Evolutionary conservation across 306 rosid genomes (phyloP).

Genomic region (Acmispon strigosus): DNA sequence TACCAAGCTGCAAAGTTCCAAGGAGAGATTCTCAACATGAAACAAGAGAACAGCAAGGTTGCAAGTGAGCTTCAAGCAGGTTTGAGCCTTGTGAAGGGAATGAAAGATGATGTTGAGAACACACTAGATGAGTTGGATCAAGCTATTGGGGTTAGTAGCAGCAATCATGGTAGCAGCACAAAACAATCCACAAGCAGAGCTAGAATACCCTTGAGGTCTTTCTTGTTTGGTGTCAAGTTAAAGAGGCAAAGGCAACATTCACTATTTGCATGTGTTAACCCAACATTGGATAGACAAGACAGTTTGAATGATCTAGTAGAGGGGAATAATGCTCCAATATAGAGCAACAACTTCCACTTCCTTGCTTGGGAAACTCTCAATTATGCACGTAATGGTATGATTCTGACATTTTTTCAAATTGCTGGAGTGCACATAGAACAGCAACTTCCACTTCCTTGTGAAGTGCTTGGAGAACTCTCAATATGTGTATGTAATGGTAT

Average conservation of each 20-base stretch:
- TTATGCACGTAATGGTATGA: background rate
- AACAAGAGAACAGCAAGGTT: slow-evolving; percentile 69
- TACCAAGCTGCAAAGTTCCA: slow-evolving; percentile 84
- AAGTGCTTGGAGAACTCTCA: background rate
- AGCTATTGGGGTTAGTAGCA: slow-evolving; percentile 34
- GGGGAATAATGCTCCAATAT: slow-evolving; percentile 1
- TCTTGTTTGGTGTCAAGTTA: slow-evolving; percentile 86
- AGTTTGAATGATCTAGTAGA: slow-evolving; percentile 11
- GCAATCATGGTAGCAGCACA: background rate
- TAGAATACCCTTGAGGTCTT: slow-evolving; percentile 78
- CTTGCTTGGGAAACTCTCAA: slow-evolving; percentile 1
- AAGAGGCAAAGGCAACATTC: slow-evolving; percentile 59
- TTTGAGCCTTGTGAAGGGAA: slow-evolving; percentile 47
- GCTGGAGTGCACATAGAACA: too few species aligned
- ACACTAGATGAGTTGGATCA: slow-evolving; percentile 56
- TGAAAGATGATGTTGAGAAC: slow-evolving; percentile 60
- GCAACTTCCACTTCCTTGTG: background rate
- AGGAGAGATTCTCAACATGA: slow-evolving; percentile 90
- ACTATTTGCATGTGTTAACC: slow-evolving; percentile 52
- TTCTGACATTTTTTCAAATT: too few species aligned
- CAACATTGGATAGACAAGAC: slow-evolving; percentile 45
- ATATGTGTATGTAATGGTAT: background rate
- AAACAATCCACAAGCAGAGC: slow-evolving; percentile 30
- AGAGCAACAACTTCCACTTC: background rate
- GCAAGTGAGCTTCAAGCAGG: slow-evolving; percentile 67